A percentile compares a stretch with the other conserved stretches of the same genome.
phyloP scores from a whole-genome alignment of 805 yeast species.

The Yueomyces sinensis region DNA sequence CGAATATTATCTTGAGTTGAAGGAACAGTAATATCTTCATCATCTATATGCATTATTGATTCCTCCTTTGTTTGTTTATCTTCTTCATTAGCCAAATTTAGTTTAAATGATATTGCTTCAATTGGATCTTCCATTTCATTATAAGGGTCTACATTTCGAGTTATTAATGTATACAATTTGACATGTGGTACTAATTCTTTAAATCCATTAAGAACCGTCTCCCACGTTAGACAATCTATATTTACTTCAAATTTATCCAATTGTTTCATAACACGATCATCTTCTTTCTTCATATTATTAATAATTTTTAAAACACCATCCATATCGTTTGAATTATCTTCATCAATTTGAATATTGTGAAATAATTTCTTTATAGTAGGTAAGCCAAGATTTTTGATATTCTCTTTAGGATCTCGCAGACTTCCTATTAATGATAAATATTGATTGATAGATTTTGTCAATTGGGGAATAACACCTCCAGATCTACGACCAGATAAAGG shows the following conservation, averaged over 20 bases:
- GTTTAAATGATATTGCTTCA: constrained; percentile 26
- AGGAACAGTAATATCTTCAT: neutral
- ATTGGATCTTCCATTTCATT: constrained; percentile 34
- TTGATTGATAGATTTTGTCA: constrained; percentile 6
- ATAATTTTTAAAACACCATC: constrained; percentile 23
- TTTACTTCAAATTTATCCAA: constrained; percentile 15
- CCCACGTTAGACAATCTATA: constrained; percentile 19
- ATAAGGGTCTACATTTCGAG: constrained; percentile 40
- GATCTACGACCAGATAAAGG: constrained; percentile 10
- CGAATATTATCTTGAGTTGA: neutral
- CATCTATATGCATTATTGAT: neutral
- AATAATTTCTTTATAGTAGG: neutral
- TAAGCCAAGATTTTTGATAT: neutral
- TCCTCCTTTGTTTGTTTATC: constrained; percentile 1
- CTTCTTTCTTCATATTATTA: constrained; percentile 23
- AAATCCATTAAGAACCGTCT: constrained; percentile 14
- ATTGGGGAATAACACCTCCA: constrained; percentile 19
- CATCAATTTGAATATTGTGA: neutral
- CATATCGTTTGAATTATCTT: neutral
- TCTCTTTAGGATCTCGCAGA: constrained; percentile 6
- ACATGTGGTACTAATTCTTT: constrained; percentile 26
- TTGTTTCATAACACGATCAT: constrained; percentile 26
- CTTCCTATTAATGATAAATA: constrained; percentile 8
- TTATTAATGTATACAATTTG: constrained; percentile 17
- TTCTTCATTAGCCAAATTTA: neutral